Conservation (phyloP, 176 grass and related monocot species). For the Elaeis guineensis region DNA sequence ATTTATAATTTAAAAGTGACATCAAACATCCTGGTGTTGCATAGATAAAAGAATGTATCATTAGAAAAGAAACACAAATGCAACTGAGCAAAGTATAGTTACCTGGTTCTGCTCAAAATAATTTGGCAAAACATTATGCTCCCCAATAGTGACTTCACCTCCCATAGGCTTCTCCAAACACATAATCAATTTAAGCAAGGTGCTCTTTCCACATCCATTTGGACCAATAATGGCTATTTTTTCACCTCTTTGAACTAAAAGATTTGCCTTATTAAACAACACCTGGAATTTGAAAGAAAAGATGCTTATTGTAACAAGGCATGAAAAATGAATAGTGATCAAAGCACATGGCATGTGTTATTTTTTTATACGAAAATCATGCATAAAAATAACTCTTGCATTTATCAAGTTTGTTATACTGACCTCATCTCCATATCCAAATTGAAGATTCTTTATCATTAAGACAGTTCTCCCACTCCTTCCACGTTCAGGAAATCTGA, state of each 20-base stretch:
- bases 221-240: slow-evolving; percentile 97
- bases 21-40: no score
- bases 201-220: slow-evolving; percentile 95
- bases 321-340: background rate
- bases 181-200: slow-evolving; percentile 78
- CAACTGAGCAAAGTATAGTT: background rate
- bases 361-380: no score
- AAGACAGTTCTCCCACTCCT: slow-evolving; percentile 70
- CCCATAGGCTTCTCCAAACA: slow-evolving; percentile 71
- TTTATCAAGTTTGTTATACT: background rate
- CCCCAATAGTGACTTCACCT: slow-evolving; percentile 80
- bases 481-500: slow-evolving; percentile 89
- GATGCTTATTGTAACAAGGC: background rate
- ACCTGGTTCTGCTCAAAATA: slow-evolving; percentile 99
- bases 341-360: no score
- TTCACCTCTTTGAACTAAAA: slow-evolving; percentile 80
- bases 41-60: slow-evolving; percentile 4
- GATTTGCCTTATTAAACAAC: slow-evolving; percentile 87
- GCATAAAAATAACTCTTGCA: background rate
- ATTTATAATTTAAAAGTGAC: no score
- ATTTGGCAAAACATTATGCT: slow-evolving; percentile 92
- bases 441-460: slow-evolving; percentile 66
- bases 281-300: slow-evolving; percentile 32
- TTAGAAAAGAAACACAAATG: background rate
- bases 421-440: slow-evolving; percentile 75